Percentiles rank a stretch among this genome's conserved stretches.
phyloP scores from a whole-genome alignment of 441 rosid species.

The Manihot esculenta region DNA sequence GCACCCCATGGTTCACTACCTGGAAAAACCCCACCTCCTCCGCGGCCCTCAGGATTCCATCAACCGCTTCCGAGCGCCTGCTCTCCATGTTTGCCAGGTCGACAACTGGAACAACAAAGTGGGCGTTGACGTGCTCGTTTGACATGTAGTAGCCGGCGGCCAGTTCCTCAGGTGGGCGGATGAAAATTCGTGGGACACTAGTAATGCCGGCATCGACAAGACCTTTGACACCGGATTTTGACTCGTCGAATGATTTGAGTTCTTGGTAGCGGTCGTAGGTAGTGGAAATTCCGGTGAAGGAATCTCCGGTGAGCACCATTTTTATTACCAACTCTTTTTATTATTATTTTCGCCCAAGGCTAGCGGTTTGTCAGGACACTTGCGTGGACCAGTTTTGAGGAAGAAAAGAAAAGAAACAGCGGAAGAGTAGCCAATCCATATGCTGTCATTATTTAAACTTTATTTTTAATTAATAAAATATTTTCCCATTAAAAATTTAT shows the following conservation, averaged over 20 bases:
- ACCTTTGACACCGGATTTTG: constrained; percentile 41
- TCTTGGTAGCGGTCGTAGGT: constrained; percentile 14
- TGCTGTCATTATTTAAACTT: too few relatives aligned
- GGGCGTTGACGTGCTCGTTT: not conserved
- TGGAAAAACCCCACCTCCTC: constrained; percentile 47
- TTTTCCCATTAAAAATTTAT: too few relatives aligned
- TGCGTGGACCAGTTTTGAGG: too few relatives aligned
- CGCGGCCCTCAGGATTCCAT: constrained; percentile 28
- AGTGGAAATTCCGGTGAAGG: not conserved
- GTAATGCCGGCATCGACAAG: constrained; percentile 33
- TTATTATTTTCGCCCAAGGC: too few relatives aligned
- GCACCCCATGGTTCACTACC: constrained; percentile 43
- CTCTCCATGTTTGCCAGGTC: constrained; percentile 19
- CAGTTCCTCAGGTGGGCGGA: constrained; percentile 21
- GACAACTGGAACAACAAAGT: constrained; percentile 26
- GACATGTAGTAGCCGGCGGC: not conserved
- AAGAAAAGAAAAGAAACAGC: too few relatives aligned
- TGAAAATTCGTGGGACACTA: constrained; percentile 36
- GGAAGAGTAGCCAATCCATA: too few relatives aligned
- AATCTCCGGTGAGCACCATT: not conserved
- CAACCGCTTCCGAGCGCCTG: constrained; percentile 11
- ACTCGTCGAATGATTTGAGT: constrained; percentile 29
- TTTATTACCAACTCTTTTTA: too few relatives aligned
- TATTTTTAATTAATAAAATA: too few relatives aligned
- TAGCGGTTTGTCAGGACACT: too few relatives aligned